phyloP scores from a whole-genome alignment of 441 rosid genomes.

The Eruca vesicaria region DNA sequence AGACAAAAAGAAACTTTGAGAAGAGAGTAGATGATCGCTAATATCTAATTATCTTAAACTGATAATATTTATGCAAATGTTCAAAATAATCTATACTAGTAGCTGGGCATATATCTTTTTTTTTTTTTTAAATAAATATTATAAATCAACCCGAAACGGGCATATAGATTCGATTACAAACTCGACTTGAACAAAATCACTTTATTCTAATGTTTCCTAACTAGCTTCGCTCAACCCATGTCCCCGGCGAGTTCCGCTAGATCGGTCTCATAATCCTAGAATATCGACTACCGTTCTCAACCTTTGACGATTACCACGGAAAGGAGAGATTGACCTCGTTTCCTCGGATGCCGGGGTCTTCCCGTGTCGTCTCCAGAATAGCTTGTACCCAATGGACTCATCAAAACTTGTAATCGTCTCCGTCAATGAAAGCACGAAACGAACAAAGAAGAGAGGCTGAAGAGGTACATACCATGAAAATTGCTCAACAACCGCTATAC shows the following conservation, averaged over 20 bases:
- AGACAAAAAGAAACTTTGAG: not conserved
- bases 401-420: not conserved
- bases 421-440: not conserved
- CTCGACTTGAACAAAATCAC: not conserved
- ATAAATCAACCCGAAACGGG: not conserved
- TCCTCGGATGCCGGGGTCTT: not conserved
- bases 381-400: not conserved
- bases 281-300: not conserved
- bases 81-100: too few relatives aligned
- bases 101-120: too few relatives aligned
- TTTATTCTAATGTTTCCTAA: not conserved
- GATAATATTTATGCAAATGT: too few relatives aligned
- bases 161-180: not conserved
- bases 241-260: not conserved
- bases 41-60: slow-evolving; percentile 64
- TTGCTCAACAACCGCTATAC: too few relatives aligned
- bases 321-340: not conserved
- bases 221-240: not conserved
- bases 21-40: not conserved
- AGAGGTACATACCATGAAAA: too few relatives aligned
- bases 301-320: not conserved
- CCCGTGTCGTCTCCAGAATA: not conserved
- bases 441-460: too few relatives aligned
- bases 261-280: not conserved
- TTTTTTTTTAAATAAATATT: too few relatives aligned